These are phyloP conservation scores for Boletus mariae DNA, from an alignment of 1,284 basidiomycete species.

Conservation along the genomic window DNA sequence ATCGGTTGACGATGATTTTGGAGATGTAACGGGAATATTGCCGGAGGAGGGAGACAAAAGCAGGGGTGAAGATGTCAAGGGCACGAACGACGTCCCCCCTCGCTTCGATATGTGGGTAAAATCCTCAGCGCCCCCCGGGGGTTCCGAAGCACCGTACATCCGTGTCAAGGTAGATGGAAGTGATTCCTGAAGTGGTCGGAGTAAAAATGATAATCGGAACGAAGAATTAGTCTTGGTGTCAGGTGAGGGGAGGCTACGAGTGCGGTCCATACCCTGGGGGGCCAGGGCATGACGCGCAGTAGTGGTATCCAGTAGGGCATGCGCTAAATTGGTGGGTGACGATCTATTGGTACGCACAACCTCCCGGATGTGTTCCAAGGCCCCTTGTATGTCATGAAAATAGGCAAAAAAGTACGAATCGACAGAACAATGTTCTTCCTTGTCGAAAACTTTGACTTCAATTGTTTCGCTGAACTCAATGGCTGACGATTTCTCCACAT, in stretches of 20 bases:
- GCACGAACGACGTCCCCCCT: conserved; percentile 54
- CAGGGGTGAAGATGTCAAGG: conserved; percentile 43
- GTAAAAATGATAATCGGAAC: conserved; percentile 58
- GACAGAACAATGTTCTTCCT: conserved; percentile 69
- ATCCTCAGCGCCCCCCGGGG: conserved; percentile 47
- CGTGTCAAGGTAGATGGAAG: conserved; percentile 36
- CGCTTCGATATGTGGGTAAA: conserved; percentile 67
- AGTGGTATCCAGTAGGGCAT: conserved; percentile 67
- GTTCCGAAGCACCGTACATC: conserved; percentile 32
- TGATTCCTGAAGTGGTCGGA: conserved; percentile 61
- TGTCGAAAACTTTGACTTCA: conserved; percentile 87
- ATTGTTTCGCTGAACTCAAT: conserved; percentile 95
- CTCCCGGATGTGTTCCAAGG: conserved; percentile 76
- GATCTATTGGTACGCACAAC: conserved; percentile 59
- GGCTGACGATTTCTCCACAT: conserved; percentile 82
- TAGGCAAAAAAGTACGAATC: conserved; percentile 95
- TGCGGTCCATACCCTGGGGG: conserved; percentile 36
- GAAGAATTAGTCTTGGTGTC: conserved; percentile 36
- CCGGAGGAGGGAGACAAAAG: conserved; percentile 15
- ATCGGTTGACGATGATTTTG: conserved; percentile 17
- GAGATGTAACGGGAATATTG: conserved; percentile 7
- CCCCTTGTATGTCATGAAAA: conserved; percentile 74
- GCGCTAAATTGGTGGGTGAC: conserved; percentile 38
- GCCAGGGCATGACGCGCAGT: conserved; percentile 36
- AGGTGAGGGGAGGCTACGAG: conserved; percentile 34